phyloP scores from a whole-genome alignment of 2,329 filamentous ascomycete genomes.

The Bipolaris bicolor region DNA sequence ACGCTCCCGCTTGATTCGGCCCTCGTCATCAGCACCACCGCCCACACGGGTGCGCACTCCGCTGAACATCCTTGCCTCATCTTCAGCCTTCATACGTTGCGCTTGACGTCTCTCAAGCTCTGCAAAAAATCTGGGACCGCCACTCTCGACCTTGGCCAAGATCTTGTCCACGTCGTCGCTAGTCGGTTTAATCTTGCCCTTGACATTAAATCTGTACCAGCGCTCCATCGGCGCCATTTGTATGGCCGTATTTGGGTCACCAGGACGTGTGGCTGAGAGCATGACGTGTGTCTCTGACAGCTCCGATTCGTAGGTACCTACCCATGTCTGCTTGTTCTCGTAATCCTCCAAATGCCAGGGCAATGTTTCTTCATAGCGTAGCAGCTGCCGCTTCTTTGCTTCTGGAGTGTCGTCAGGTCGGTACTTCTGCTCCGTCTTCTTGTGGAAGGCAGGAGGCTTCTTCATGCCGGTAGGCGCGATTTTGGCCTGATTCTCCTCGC shows the following conservation, averaged over 20 bases:
- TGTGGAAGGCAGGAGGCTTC: conserved; percentile 69
- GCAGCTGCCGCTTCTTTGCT: conserved; percentile 68
- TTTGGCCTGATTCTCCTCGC: conserved; percentile 85
- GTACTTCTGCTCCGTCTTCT: conserved; percentile 86
- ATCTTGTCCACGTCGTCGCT: conserved; percentile 87
- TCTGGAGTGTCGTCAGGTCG: conserved; percentile 77
- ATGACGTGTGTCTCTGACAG: conserved; percentile 82
- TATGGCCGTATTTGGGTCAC: conserved; percentile 61
- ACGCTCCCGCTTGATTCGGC: conserved; percentile 40
- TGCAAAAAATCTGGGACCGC: conserved; percentile 76
- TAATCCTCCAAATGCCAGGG: conserved; percentile 98
- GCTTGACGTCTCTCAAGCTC: conserved; percentile 53
- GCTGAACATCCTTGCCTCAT: conserved; percentile 20
- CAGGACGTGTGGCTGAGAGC: conserved; percentile 68
- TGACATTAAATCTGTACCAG: conserved; percentile 87
- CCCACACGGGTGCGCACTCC: conserved; percentile 41
- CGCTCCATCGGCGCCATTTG: conserved; percentile 92
- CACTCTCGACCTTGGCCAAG: conserved; percentile 77
- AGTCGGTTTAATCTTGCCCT: conserved; percentile 74
- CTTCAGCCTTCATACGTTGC: conserved; percentile 54
- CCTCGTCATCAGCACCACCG: conserved; percentile 48
- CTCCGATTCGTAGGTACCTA: conserved; percentile 87
- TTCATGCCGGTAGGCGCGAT: conserved; percentile 83
- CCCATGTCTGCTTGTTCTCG: conserved; percentile 93
- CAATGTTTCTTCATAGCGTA: conserved; percentile 89